Conservation (phyloP, 1,284 basidiomycete genomes). For the Tilletia horrida region DNA sequence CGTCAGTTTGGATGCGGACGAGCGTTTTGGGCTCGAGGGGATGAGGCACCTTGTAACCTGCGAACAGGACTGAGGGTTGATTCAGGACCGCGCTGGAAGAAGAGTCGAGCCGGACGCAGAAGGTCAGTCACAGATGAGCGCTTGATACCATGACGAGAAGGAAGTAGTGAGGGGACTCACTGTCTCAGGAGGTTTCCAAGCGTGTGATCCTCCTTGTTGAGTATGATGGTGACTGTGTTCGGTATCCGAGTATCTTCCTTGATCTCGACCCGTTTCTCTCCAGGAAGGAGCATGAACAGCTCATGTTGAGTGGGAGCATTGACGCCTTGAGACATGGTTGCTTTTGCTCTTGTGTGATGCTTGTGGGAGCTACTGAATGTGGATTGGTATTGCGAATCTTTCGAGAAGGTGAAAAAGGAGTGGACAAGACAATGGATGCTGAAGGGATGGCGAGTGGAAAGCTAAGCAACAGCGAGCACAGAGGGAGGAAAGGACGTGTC, state of each 20-base stretch:
- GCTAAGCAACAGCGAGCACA: not conserved
- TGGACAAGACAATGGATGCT: not conserved
- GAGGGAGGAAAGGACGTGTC: not conserved
- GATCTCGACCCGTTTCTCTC: slow-evolving; percentile 85
- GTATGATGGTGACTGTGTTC: slow-evolving; percentile 87
- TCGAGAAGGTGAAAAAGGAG: not conserved
- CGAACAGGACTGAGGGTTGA: slow-evolving; percentile 66
- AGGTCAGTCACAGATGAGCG: not conserved
- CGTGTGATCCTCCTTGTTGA: slow-evolving; percentile 96
- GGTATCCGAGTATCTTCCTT: slow-evolving; percentile 95
- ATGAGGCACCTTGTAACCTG: slow-evolving; percentile 95
- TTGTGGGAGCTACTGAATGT: not conserved
- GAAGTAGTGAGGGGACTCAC: slow-evolving; percentile 59
- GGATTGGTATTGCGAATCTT: not conserved
- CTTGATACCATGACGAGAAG: not conserved
- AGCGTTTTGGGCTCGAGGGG: slow-evolving; percentile 90
- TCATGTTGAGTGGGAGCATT: slow-evolving; percentile 92
- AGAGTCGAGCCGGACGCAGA: not conserved
- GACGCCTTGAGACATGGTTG: slow-evolving; percentile 14
- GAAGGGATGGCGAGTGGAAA: not conserved
- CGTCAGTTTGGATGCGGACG: slow-evolving; percentile 93
- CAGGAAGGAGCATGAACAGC: slow-evolving; percentile 83
- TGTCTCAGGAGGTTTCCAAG: slow-evolving; percentile 91
- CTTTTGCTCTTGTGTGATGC: not conserved
- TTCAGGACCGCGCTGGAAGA: slow-evolving; percentile 40